Evolutionary conservation across 2,329 filamentous ascomycete genomes (phyloP), one percentile per base, ranked within the genome.

Genomic region (Paracamarosporium sp.): DNA sequence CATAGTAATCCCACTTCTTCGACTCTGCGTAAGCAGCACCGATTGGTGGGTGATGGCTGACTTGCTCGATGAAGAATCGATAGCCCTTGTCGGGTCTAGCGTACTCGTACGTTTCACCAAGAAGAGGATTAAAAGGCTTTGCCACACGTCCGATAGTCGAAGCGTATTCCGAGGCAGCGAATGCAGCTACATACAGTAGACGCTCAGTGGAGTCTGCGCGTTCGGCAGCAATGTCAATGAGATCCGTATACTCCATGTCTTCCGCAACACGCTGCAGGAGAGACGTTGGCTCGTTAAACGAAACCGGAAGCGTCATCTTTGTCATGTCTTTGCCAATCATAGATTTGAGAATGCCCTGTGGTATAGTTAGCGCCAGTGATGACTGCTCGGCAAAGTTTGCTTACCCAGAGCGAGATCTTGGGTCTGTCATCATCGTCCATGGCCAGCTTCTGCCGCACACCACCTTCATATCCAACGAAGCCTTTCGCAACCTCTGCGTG

Each of bases 261-360:
- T 99, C 95, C 5, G 92, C 92, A 41, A 96, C 94, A 73, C 95
- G 91, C 77, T 98, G 95, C 8, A 99, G 85, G 12, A 99, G 82
- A 5, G 95, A 98, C 0, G 95, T 99, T 0, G 95, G 95, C 77
- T 99, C 95, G 78, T 99, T 99, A 82, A 99, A 98, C 0, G 95
- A 97, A 2, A 99, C 95, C 0, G 95, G 95, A 20, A 99, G 81
- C 0, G 95, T 98, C 94, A 99, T 99, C 82, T 96, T 98, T 35
- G 95, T 98, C 95, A 99, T 98, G 73, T 99, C 95, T 76, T 99
- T 98, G 62, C 95, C 95, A 78, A 99, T 97, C 95, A 99, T 98
- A 22, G 94, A 98, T 81, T 98, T 99, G 62, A 99, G 81, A 67
- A 99, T 97, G 65, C 90, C 90, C 93, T 97, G 63, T 1, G 24